Conservation (phyloP, 495 filamentous ascomycete species). For the Achaetomiella virescens region DNA sequence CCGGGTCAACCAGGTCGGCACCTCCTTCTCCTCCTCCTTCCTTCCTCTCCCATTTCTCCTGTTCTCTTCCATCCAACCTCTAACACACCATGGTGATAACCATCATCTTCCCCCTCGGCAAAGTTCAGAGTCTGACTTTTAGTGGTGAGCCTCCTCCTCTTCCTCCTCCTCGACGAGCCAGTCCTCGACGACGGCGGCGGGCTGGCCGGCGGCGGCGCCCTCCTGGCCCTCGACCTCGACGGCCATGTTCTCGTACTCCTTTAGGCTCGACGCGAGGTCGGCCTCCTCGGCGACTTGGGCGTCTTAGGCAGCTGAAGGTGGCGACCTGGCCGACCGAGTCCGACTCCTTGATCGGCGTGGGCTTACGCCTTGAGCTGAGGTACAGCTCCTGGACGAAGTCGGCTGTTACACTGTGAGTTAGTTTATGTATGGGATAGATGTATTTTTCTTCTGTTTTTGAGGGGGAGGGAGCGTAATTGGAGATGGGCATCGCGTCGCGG, state of each 20-base stretch:
- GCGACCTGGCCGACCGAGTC: conserved; percentile 89
- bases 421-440: background rate
- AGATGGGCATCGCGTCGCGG: background rate
- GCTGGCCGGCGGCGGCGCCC: conserved; percentile 25
- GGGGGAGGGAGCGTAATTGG: background rate
- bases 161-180: conserved; percentile 47
- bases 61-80: background rate
- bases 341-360: conserved; percentile 68
- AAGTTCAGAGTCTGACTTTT: conserved; percentile 3
- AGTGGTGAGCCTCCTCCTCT: conserved; percentile 38
- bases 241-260: conserved; percentile 84
- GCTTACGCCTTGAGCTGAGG: conserved; percentile 88
- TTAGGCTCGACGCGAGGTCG: conserved; percentile 81
- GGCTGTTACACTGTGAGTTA: conserved; percentile 44
- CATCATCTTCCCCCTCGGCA: background rate
- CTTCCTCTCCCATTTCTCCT: background rate
- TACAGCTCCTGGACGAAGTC: conserved; percentile 97
- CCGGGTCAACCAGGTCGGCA: background rate
- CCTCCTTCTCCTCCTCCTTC: background rate
- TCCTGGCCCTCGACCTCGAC: conserved; percentile 94
- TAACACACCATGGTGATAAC: too few species aligned
- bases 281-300: conserved; percentile 81
- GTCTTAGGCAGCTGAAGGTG: conserved; percentile 73
- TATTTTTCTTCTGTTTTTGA: too few species aligned
- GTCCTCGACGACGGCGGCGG: conserved; percentile 40